phyloP scores from a whole-genome alignment of 768 basidiomycete genomes.

The Serendipita sp. region DNA sequence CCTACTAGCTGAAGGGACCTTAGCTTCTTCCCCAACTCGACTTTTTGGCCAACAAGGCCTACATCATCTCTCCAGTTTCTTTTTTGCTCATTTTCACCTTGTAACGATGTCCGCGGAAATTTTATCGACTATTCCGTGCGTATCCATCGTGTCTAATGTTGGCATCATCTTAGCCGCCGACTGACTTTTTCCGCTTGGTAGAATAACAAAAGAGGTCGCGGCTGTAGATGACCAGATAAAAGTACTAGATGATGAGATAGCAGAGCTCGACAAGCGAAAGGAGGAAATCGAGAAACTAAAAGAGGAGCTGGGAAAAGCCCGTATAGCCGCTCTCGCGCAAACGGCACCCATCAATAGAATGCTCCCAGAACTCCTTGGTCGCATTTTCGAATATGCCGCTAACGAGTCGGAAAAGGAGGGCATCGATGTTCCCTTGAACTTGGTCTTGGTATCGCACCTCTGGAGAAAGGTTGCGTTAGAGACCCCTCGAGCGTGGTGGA shows the following conservation, averaged over 20 bases:
- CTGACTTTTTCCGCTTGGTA: not conserved
- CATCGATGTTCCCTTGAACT: not conserved
- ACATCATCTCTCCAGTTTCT: too few relatives aligned
- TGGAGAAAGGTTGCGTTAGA: not conserved
- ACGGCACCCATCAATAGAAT: slow-evolving; percentile 5
- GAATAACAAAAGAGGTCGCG: not conserved
- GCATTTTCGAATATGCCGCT: slow-evolving; percentile 4
- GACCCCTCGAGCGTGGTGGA: not conserved
- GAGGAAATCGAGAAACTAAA: not conserved
- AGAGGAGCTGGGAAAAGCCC: not conserved
- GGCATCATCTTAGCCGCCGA: not conserved
- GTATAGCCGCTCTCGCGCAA: not conserved
- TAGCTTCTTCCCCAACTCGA: too few relatives aligned
- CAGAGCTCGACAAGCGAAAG: not conserved
- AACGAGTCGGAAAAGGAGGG: not conserved
- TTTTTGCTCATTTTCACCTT: not conserved
- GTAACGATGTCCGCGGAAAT: not conserved
- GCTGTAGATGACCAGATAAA: not conserved
- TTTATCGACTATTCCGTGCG: slow-evolving; percentile 3
- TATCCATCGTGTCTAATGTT: not conserved
- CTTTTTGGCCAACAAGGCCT: too few relatives aligned
- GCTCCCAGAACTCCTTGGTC: slow-evolving; percentile 3
- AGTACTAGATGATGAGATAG: slow-evolving; percentile 1
- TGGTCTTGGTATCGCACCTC: not conserved
- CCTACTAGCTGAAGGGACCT: too few relatives aligned